Percentiles rank a stretch among this genome's conserved stretches.
phyloP scores from a whole-genome alignment of 345 rosid species.

The Hevea brasiliensis region DNA sequence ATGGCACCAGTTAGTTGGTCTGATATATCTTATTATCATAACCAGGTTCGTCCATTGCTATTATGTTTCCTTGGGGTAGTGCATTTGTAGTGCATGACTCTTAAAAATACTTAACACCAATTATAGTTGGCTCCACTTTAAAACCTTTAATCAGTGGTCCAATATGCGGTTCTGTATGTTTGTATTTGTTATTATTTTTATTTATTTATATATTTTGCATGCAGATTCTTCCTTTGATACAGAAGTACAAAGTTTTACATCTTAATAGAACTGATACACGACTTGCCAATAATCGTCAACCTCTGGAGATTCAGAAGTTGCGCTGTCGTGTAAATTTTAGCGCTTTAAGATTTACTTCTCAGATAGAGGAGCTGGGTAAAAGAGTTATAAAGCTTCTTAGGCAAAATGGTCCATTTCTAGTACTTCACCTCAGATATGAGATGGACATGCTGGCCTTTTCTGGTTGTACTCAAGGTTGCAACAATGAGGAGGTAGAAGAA shows the following conservation, averaged over 20 bases:
- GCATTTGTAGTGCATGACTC: neutral
- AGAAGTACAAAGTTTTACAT: slow-evolving; percentile 80
- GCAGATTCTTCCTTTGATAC: slow-evolving; percentile 92
- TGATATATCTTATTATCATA: slow-evolving; percentile 69
- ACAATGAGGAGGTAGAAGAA: slow-evolving; percentile 80
- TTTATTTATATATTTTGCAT: neutral
- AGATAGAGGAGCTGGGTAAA: slow-evolving; percentile 89
- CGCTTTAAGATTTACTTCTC: slow-evolving; percentile 84
- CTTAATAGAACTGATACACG: slow-evolving; percentile 90
- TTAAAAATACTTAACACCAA: neutral
- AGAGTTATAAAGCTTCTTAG: slow-evolving; percentile 72
- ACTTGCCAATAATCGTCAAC: slow-evolving; percentile 78
- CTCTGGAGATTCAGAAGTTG: slow-evolving; percentile 81
- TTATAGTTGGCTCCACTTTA: neutral
- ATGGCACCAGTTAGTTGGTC: slow-evolving; percentile 94
- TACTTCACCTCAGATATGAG: slow-evolving; percentile 93
- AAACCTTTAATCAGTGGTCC: neutral
- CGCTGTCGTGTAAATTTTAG: slow-evolving; percentile 89
- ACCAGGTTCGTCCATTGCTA: slow-evolving; percentile 42
- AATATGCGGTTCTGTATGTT: neutral
- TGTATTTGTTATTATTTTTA: neutral
- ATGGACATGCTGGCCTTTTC: slow-evolving; percentile 99
- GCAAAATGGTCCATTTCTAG: slow-evolving; percentile 84
- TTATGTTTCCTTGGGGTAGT: neutral
- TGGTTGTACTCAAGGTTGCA: slow-evolving; percentile 95